phyloP scores from a whole-genome alignment of 1,139 yeast genomes.

The Pichia sp. region DNA sequence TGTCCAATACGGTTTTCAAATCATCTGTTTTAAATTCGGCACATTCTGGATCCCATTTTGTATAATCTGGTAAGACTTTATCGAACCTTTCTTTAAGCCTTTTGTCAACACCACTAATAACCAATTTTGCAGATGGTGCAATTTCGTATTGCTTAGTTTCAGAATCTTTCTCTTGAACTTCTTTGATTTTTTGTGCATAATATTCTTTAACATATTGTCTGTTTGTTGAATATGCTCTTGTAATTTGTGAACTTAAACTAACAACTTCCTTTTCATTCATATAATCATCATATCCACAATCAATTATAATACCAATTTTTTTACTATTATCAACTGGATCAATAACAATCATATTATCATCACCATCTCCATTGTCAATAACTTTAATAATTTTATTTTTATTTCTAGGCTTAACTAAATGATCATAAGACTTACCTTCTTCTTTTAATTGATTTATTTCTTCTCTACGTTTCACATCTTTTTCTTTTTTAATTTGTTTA shows the following conservation, averaged over 20 bases:
- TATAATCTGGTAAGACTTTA: constrained; percentile 48
- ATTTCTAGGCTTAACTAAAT: constrained; percentile 24
- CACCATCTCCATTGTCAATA: constrained; percentile 27
- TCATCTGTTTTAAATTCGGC: constrained; percentile 37
- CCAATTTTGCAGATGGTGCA: constrained; percentile 49
- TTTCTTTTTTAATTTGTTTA: constrained; percentile 48
- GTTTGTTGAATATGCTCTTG: constrained; percentile 76
- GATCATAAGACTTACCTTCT: constrained; percentile 25
- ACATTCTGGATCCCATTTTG: constrained; percentile 53
- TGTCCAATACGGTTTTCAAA: constrained; percentile 12
- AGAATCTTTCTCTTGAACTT: not conserved
- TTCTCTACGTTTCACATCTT: constrained; percentile 32
- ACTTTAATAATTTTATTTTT: constrained; percentile 20
- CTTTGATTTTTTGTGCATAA: constrained; percentile 6
- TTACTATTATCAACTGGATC: constrained; percentile 32
- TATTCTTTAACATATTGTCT: constrained; percentile 41
- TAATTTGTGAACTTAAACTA: constrained; percentile 73
- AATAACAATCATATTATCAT: constrained; percentile 18
- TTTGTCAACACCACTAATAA: constrained; percentile 61
- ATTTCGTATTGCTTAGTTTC: constrained; percentile 2
- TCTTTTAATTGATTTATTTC: constrained; percentile 25
- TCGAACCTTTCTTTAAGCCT: constrained; percentile 65
- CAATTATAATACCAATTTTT: constrained; percentile 56
- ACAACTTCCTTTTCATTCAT: constrained; percentile 78
- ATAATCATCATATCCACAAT: constrained; percentile 84